Evolutionary conservation across 2,329 filamentous ascomycete species (phyloP), one percentile per base, ranked within the genome.

Genomic region (Huntiella abstrusa): DNA sequence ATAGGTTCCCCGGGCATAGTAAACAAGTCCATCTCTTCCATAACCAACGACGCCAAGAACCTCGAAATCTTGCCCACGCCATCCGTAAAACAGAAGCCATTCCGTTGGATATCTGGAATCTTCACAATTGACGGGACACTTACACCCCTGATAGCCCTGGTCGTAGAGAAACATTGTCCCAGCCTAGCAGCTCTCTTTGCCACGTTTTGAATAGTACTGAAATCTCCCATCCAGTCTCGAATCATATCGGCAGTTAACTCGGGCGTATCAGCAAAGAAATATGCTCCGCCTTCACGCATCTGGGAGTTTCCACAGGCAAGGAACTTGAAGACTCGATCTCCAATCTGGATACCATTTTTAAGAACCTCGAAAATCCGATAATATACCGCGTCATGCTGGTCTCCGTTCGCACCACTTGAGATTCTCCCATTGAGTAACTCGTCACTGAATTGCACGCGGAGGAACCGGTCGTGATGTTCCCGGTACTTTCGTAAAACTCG

Each of bases 101-200:
- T 76, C 2, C 70, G 68, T 49, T 76, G 65, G 15, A 96, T 71
- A 52, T 96, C 91, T 0, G 68, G 60, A 32, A 88, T 83, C 3
- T 65, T 73, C 4, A 66, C 65, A 10, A 72, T 65, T 1, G 68
- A 65, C 0, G 73, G 73, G 5, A 80, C 72, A 0, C 68, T 70
- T 16, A 77, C 73, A 12, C 75, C 70, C 22, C 67, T 69, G 37
- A 93, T 77, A 8, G 81, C 77, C 50, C 83, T 68, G 0, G 91
- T 98, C 0, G 88, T 95, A 0, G 91, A 95, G 57, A 98, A 95
- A 58, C 87, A 95, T 60, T 96, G 91, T 0, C 91, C 91, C 13
- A 96, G 66, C 22, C 91, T 75, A 22, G 91, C 85, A 41, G 85
- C 83, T 58, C 87, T 83, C 56, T 93, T 95, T 28, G 88, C 87